Base-by-base conservation (phyloP, 1,284 basidiomycete species). In the Apiotrichum mycotoxinovorans region DNA sequence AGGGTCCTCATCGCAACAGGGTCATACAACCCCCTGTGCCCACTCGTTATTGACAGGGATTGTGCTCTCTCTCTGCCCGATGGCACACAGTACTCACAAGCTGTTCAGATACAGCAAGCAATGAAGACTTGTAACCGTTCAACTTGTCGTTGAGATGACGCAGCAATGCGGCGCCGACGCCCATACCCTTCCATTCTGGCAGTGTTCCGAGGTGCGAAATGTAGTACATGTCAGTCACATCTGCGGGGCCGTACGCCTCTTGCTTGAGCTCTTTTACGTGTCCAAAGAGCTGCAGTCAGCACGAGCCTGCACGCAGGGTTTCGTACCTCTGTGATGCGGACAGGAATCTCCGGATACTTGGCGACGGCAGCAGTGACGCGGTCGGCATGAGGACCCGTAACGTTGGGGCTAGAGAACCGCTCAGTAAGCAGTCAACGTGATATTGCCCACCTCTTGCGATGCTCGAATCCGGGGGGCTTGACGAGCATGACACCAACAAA, bases 401-500 rank as follows among this genome's bases (percentile, higher is more conserved):
- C 42, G 26, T 56, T 50, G 2, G 54, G 54, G 3, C 54, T 52
- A 46, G 15, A 52, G 51, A 7, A 22, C 9, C 4, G 23, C 44
- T 27, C 17, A 25, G 8, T 33, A 3, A 3, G 30, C n/a, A n/a
- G n/a, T n/a, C n/a, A n/a, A n/a, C n/a, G n/a, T n/a, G n/a, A 22
- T 26, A 22, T 11, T 14, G 50, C 58, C 54, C 51, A 60, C 58
- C 51, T 56, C 48, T 54, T 53, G n/a, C 54, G 48, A 41, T 56
- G 58, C 54, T 46, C 58, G 15, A 56, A 33, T 9, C 58, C 58
- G 10, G 51, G 51, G 37, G 46, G 58, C 54, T 60, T 60, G 38
- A 51, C 54, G 34, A 56, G 46, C 58, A 60, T 50, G 12, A 60
- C 54, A 22, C 37, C 54, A 27, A 46, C 43, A 0, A 56, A 49